Evolutionary conservation across 331 rosid species (phyloP).

Genomic region (Quercus phellos): DNA sequence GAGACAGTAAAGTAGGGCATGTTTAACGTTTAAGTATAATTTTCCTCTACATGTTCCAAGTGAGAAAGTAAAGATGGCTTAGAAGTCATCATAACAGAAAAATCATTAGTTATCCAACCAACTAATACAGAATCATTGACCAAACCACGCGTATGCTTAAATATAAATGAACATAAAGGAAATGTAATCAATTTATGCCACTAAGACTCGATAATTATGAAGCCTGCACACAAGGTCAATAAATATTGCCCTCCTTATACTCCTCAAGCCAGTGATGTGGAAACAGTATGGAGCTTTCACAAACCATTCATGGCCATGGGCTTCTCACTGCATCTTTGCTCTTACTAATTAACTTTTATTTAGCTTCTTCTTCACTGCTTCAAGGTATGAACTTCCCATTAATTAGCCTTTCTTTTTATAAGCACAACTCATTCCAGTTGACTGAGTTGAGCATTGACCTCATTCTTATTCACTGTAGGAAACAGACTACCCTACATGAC

Average conservation of each 20-base stretch:
- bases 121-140: slow-evolving; percentile 32
- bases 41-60: neutral
- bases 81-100: slow-evolving; percentile 24
- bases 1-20: neutral
- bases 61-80: slow-evolving; percentile 5
- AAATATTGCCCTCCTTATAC: slow-evolving; percentile 25
- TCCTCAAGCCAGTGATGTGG: slow-evolving; percentile 11
- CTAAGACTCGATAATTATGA: slow-evolving; percentile 16
- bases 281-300: slow-evolving; percentile 35
- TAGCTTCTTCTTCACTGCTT: slow-evolving; percentile 34
- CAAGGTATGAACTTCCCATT: slow-evolving; percentile 36
- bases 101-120: slow-evolving; percentile 33
- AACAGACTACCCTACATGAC: slow-evolving; percentile 49
- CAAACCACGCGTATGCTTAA: slow-evolving; percentile 44
- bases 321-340: slow-evolving; percentile 26
- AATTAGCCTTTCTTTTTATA: neutral
- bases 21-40: neutral
- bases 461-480: slow-evolving; percentile 22
- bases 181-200: slow-evolving; percentile 35
- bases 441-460: slow-evolving; percentile 7
- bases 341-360: slow-evolving; percentile 18
- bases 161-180: slow-evolving; percentile 16
- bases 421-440: neutral
- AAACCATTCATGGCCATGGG: slow-evolving; percentile 14
- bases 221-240: slow-evolving; percentile 26